A percentile compares a stretch with the other conserved stretches of the same genome.
Conservation (phyloP, 1,139 yeast species). For the Geotrichum macrosporum region DNA sequence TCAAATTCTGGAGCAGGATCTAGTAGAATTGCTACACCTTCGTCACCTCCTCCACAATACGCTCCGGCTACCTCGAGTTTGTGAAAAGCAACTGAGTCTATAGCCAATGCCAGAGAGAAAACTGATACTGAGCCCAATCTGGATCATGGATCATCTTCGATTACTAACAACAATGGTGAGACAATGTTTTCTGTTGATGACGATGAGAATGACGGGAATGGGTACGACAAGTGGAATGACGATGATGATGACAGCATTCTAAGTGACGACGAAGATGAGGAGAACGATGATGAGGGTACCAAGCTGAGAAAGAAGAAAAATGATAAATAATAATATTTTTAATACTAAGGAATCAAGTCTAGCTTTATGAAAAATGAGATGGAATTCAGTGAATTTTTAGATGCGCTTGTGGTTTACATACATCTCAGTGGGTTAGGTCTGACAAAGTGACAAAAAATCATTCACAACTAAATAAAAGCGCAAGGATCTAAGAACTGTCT, state of each 20-base stretch:
- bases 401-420: too few species aligned
- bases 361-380: too few species aligned
- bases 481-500: neutral
- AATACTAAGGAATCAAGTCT: too few species aligned
- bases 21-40: conserved; percentile 1
- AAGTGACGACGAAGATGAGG: conserved; percentile 24
- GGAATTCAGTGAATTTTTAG: too few species aligned
- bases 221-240: conserved; percentile 28
- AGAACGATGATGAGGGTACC: conserved; percentile 21
- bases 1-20: neutral
- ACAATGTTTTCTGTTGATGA: conserved; percentile 29
- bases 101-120: conserved; percentile 3
- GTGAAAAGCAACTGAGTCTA: conserved; percentile 6
- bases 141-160: conserved; percentile 8
- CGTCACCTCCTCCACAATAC: conserved; percentile 22
- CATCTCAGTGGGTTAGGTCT: too few species aligned
- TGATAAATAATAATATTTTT: conserved; percentile 4
- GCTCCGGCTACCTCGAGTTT: conserved; percentile 7
- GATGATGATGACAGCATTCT: conserved; percentile 26
- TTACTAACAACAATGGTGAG: conserved; percentile 18
- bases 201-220: conserved; percentile 25
- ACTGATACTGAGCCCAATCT: neutral
- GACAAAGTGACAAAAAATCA: too few species aligned
- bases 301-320: conserved; percentile 19
- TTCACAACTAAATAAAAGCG: conserved; percentile 4